Percentiles rank a stretch among this genome's conserved stretches.
Evolutionary conservation across 352 stramenopile genomes (phyloP).

Genomic region (Bremia lactucae): DNA sequence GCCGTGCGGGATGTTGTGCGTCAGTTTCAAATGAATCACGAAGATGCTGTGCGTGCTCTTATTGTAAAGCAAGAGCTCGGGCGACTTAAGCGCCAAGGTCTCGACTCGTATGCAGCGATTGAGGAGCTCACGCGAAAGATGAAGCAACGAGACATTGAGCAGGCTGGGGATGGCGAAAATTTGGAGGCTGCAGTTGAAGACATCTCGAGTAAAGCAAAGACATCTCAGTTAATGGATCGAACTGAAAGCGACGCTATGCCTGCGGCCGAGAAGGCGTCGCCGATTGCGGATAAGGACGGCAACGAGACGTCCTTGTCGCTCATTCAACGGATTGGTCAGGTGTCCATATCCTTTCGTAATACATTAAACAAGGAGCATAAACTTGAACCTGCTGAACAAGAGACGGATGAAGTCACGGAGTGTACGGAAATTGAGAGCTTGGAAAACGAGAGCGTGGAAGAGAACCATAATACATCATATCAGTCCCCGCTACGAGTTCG

Average conservation of each 20-base stretch:
- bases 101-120: slow-evolving; percentile 80
- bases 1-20: slow-evolving; percentile 72
- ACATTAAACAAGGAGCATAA: slow-evolving; percentile 3
- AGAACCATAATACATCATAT: slow-evolving; percentile 7
- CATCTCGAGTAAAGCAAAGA: slow-evolving; percentile 2
- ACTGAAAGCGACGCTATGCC: slow-evolving; percentile 1
- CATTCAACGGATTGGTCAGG: slow-evolving; percentile 64
- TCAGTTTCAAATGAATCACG: slow-evolving; percentile 81
- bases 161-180: slow-evolving; percentile 1
- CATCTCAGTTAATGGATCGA: slow-evolving; percentile 1
- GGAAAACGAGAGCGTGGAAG: slow-evolving; percentile 7
- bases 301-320: slow-evolving; percentile 48
- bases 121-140: slow-evolving; percentile 79
- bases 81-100: slow-evolving; percentile 54
- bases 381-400: background rate
- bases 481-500: slow-evolving; percentile 13
- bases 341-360: slow-evolving; percentile 51
- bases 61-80: slow-evolving; percentile 84
- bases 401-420: slow-evolving; percentile 11
- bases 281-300: slow-evolving; percentile 18
- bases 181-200: background rate
- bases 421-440: no score
- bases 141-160: slow-evolving; percentile 23
- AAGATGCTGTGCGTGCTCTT: slow-evolving; percentile 71
- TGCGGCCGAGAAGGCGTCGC: slow-evolving; percentile 8